These are phyloP conservation scores for Elongisporangium anandrum DNA, from an alignment of 352 stramenopile species.

Conservation along the genomic window DNA sequence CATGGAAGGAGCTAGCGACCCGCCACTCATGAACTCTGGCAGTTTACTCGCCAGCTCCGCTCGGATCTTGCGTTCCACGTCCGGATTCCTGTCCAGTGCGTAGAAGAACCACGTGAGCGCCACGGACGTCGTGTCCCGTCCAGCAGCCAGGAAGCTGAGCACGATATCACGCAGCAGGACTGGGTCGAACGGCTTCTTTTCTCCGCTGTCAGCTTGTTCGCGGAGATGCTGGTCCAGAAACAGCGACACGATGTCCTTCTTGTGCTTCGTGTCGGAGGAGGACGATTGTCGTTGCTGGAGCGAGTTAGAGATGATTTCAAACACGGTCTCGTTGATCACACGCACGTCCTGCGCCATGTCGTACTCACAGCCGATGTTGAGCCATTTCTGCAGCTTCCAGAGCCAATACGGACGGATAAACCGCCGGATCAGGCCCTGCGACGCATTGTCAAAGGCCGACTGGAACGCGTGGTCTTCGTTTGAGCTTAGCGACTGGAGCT, in stretches of 20 bases:
- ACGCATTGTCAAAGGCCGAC: slow-evolving; percentile 29
- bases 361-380: slow-evolving; percentile 25
- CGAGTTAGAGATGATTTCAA: slow-evolving; percentile 26
- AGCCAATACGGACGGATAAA: slow-evolving; percentile 30
- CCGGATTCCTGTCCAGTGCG: slow-evolving; percentile 33
- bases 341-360: slow-evolving; percentile 24
- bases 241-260: slow-evolving; percentile 36
- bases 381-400: slow-evolving; percentile 35
- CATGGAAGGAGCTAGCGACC: neutral
- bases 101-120: slow-evolving; percentile 56
- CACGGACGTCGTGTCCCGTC: slow-evolving; percentile 51
- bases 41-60: slow-evolving; percentile 15
- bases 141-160: slow-evolving; percentile 58
- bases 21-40: neutral
- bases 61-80: slow-evolving; percentile 24
- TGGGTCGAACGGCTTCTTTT: slow-evolving; percentile 13
- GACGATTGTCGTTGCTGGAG: slow-evolving; percentile 10
- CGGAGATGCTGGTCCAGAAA: slow-evolving; percentile 29
- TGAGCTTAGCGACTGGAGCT: slow-evolving; percentile 22
- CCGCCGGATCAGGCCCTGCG: slow-evolving; percentile 21
- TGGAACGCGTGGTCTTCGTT: slow-evolving; percentile 17
- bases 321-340: slow-evolving; percentile 24
- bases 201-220: slow-evolving; percentile 2
- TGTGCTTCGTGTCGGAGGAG: neutral
- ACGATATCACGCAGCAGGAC: slow-evolving; percentile 50